These are phyloP conservation scores for Hysterangium stoloniferum DNA, from an alignment of 768 basidiomycete genomes.

Conservation along the genomic window DNA sequence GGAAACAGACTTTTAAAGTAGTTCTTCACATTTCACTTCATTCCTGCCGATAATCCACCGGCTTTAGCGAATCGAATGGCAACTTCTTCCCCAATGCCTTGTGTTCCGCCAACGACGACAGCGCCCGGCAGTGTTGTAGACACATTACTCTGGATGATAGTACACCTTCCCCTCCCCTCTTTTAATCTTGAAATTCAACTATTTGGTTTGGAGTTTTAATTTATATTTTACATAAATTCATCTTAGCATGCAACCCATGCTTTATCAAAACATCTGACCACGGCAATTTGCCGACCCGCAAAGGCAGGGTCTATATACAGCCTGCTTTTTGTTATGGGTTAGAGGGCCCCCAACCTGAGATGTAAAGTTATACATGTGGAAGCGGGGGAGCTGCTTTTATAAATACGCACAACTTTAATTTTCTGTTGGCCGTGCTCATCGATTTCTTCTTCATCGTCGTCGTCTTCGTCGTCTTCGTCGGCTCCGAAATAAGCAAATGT, in stretches of 20 bases:
- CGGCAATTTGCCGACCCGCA: constrained; percentile 14
- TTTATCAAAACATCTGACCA: constrained; percentile 14
- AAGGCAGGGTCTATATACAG: constrained; percentile 9
- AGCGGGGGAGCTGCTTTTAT: background rate
- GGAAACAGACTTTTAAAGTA: constrained; percentile 1
- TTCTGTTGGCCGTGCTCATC: constrained; percentile 4
- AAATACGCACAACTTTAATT: constrained; percentile 5
- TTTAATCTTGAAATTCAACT: too few relatives aligned
- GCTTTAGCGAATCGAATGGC: constrained; percentile 34
- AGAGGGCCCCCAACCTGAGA: background rate
- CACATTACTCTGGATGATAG: background rate
- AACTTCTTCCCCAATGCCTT: constrained; percentile 34
- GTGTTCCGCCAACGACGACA: constrained; percentile 27
- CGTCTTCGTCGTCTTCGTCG: constrained; percentile 34
- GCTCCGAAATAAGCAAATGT: constrained; percentile 68
- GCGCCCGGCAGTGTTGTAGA: background rate
- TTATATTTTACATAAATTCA: too few relatives aligned
- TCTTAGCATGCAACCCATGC: too few relatives aligned
- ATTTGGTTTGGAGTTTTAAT: too few relatives aligned
- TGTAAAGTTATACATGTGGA: background rate
- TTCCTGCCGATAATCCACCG: background rate
- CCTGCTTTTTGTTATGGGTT: constrained; percentile 5
- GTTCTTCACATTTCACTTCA: constrained; percentile 4
- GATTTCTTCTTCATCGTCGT: constrained; percentile 13
- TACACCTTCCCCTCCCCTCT: too few relatives aligned